Conservation (phyloP, 768 basidiomycete genomes). For the Crassisporium funariophilum region DNA sequence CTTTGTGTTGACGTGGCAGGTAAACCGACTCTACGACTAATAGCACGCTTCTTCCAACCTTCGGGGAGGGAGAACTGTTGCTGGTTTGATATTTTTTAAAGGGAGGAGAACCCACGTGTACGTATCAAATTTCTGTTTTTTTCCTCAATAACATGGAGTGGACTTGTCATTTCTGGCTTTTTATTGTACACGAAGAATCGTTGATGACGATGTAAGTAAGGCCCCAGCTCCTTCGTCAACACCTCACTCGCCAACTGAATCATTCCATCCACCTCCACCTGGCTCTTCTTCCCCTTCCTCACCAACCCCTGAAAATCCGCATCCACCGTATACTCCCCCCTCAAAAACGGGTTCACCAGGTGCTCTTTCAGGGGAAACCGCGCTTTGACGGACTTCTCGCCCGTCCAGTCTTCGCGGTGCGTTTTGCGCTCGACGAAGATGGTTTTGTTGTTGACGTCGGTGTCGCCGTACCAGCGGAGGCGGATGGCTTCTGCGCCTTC, state of each 20-base stretch:
- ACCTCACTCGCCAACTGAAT: slow-evolving; percentile 95
- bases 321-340: slow-evolving; percentile 91
- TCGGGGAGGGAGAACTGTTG: too few species aligned
- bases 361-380: slow-evolving; percentile 95
- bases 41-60: too few species aligned
- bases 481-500: slow-evolving; percentile 98
- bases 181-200: too few species aligned
- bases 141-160: too few species aligned
- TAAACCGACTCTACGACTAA: too few species aligned
- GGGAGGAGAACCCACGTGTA: too few species aligned
- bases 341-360: slow-evolving; percentile 86
- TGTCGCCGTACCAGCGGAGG: slow-evolving; percentile 96
- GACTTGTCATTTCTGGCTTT: too few species aligned
- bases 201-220: too few species aligned
- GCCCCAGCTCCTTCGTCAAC: slow-evolving; percentile 75
- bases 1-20: too few species aligned
- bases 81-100: too few species aligned
- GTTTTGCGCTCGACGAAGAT: slow-evolving; percentile 91
- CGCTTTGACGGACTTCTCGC: slow-evolving; percentile 97
- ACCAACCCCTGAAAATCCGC: slow-evolving; percentile 86
- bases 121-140: too few species aligned
- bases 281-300: slow-evolving; percentile 89
- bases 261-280: slow-evolving; percentile 90
- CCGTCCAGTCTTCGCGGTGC: slow-evolving; percentile 98
- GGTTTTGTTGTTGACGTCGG: slow-evolving; percentile 74